These are phyloP conservation scores for Nannochloris sp. DNA, from an alignment of 139 green algal genomes.

Conservation along the genomic window DNA sequence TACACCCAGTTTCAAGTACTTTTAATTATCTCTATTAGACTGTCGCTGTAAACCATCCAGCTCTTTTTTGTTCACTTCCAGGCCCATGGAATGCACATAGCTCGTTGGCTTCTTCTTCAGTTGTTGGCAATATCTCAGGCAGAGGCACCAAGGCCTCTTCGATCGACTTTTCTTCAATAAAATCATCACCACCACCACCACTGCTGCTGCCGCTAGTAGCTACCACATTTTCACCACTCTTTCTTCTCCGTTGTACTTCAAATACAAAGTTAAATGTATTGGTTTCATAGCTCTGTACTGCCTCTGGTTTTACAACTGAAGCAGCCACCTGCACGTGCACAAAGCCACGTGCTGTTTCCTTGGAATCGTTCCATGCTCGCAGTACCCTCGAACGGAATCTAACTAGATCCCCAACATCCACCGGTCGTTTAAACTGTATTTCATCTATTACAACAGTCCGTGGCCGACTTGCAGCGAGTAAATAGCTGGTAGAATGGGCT, in stretches of 20 bases:
- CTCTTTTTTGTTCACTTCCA: neutral
- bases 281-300: slow-evolving; percentile 26
- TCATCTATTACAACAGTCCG: slow-evolving; percentile 36
- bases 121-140: slow-evolving; percentile 20
- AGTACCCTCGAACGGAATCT: slow-evolving; percentile 51
- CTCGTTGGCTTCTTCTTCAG: slow-evolving; percentile 7
- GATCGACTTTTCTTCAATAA: too few species aligned
- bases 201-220: too few species aligned
- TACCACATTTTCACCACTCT: too few species aligned
- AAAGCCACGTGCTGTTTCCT: slow-evolving; percentile 12
- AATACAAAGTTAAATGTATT: slow-evolving; percentile 61
- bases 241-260: neutral
- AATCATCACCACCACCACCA: too few species aligned
- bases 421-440: slow-evolving; percentile 51
- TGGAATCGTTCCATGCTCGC: slow-evolving; percentile 8
- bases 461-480: slow-evolving; percentile 60
- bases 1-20: too few species aligned
- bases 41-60: neutral
- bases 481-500: slow-evolving; percentile 70
- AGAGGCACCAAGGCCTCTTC: neutral
- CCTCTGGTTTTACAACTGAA: slow-evolving; percentile 44
- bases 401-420: slow-evolving; percentile 76
- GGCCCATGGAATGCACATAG: neutral
- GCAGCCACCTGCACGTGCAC: slow-evolving; percentile 45
- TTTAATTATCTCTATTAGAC: neutral